Conservation (phyloP, 1,284 basidiomycete species). For the Leccinum subspadiceum region DNA sequence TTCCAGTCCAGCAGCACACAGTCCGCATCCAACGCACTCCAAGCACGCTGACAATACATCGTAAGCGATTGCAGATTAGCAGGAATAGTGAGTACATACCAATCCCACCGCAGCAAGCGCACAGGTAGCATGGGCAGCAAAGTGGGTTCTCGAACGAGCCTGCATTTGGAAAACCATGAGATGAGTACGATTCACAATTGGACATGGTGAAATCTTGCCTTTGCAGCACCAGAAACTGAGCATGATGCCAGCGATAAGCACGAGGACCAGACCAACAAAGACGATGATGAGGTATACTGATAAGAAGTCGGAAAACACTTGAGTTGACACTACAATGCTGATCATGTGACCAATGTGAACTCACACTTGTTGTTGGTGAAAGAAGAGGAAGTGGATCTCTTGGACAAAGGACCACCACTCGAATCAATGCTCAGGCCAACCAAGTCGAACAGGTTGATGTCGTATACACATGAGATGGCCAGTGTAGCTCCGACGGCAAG, state of each 20-base stretch:
- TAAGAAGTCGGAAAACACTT: not conserved
- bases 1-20: slow-evolving; percentile 49
- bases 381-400: slow-evolving; percentile 28
- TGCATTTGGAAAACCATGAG: slow-evolving; percentile 19
- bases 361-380: slow-evolving; percentile 43
- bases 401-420: slow-evolving; percentile 29
- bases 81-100: slow-evolving; percentile 38
- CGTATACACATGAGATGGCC: slow-evolving; percentile 34
- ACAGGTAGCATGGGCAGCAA: slow-evolving; percentile 64
- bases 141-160: slow-evolving; percentile 57
- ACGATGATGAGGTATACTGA: slow-evolving; percentile 55
- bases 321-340: not conserved
- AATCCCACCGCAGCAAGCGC: slow-evolving; percentile 63
- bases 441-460: slow-evolving; percentile 24
- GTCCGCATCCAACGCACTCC: slow-evolving; percentile 54
- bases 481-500: slow-evolving; percentile 33
- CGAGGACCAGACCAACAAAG: slow-evolving; percentile 53
- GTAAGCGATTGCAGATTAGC: slow-evolving; percentile 6
- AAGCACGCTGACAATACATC: slow-evolving; percentile 41
- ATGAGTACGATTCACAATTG: slow-evolving; percentile 1
- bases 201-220: slow-evolving; percentile 33
- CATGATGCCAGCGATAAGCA: slow-evolving; percentile 50
- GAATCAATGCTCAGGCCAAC: slow-evolving; percentile 19
- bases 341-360: slow-evolving; percentile 10
- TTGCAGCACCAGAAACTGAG: slow-evolving; percentile 59